Conservation (phyloP, 1,139 yeast genomes). For the Geotrichum histeridarum region DNA sequence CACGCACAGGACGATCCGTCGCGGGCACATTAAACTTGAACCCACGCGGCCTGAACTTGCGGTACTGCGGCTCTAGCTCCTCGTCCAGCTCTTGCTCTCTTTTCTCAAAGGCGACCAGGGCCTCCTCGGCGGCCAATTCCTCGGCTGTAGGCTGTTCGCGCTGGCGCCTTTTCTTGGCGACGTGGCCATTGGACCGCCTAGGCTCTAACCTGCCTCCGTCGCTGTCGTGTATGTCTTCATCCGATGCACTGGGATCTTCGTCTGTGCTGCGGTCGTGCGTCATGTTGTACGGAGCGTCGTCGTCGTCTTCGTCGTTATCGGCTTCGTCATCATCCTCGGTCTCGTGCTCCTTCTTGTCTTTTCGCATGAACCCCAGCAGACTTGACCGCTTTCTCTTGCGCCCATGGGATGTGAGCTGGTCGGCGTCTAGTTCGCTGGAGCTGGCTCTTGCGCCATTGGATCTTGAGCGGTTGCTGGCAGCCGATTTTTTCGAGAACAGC, state of each 20-base stretch:
- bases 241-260: conserved; percentile 5
- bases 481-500: conserved; percentile 10
- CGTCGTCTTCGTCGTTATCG: conserved; percentile 5
- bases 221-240: conserved; percentile 6
- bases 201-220: conserved; percentile 2
- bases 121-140: conserved; percentile 21
- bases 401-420: background rate
- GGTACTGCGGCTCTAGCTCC: conserved; percentile 44
- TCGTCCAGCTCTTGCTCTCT: conserved; percentile 53
- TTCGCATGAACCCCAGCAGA: conserved; percentile 6
- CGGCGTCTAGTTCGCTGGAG: background rate
- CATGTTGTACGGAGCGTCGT: conserved; percentile 1
- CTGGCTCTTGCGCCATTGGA: background rate
- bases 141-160: conserved; percentile 13
- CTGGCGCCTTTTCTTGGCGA: conserved; percentile 10
- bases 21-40: conserved; percentile 73
- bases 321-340: background rate
- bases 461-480: background rate
- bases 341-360: background rate
- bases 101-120: conserved; percentile 19
- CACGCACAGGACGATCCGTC: conserved; percentile 74
- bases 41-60: conserved; percentile 39
- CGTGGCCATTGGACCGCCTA: conserved; percentile 3
- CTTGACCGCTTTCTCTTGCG: conserved; percentile 9
- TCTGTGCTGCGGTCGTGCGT: background rate